These are phyloP conservation scores for Phytopythium helicoides DNA, from an alignment of 352 stramenopile species.

Conservation along the genomic window DNA sequence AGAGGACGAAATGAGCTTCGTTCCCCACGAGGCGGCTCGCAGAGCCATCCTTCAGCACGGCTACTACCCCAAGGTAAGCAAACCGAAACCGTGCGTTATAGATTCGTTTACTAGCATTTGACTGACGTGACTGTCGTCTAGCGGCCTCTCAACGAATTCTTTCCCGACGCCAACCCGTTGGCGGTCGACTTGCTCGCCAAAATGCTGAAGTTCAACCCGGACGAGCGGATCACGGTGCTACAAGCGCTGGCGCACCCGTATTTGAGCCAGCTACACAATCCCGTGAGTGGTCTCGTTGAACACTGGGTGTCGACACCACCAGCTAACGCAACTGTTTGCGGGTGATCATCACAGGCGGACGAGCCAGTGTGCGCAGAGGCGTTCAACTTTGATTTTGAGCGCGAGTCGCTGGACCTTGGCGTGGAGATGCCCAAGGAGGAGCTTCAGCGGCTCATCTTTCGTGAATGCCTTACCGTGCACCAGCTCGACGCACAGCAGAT, in stretches of 20 bases:
- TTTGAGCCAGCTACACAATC: slow-evolving; percentile 88
- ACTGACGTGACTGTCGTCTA: slow-evolving; percentile 11
- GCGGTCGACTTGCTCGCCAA: slow-evolving; percentile 87
- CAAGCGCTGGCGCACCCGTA: slow-evolving; percentile 91
- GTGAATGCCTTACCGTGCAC: slow-evolving; percentile 73
- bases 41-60: slow-evolving; percentile 82
- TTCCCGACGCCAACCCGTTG: slow-evolving; percentile 75
- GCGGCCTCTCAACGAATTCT: slow-evolving; percentile 79
- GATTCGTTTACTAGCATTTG: not conserved
- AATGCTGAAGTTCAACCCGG: slow-evolving; percentile 93
- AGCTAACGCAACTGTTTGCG: not conserved
- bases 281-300: slow-evolving; percentile 31
- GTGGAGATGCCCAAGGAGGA: slow-evolving; percentile 86
- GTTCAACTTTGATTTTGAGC: slow-evolving; percentile 89
- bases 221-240: slow-evolving; percentile 91
- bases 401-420: slow-evolving; percentile 73
- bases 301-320: not conserved
- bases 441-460: slow-evolving; percentile 79
- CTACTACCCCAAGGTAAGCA: slow-evolving; percentile 77
- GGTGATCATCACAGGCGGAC: slow-evolving; percentile 44
- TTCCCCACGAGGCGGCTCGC: slow-evolving; percentile 91
- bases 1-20: slow-evolving; percentile 96
- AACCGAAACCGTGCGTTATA: not conserved
- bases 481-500: slow-evolving; percentile 67
- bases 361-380: slow-evolving; percentile 78